Evolutionary conservation across 495 filamentous ascomycete genomes (phyloP), one percentile per base, ranked within the genome.

Genomic region (Lichenothelia convexa): DNA sequence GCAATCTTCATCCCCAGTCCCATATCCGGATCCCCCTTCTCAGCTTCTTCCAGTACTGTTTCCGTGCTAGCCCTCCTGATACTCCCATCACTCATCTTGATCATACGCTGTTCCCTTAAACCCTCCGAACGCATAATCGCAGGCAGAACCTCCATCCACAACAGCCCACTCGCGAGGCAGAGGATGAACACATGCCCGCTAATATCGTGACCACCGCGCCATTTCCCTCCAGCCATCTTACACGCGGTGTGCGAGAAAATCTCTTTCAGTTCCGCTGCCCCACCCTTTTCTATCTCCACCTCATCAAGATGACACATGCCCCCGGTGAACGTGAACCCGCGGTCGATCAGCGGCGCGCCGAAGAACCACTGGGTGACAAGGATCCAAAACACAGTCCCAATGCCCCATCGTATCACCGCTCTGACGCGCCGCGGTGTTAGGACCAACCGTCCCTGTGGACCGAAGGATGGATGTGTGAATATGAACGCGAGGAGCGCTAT

Each of bases 331-430:
- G 67, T 49, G 42, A 95, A 97, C 6, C 74, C 66, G 2, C 85
- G 69, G 54, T 97, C 89, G 44, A 94, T 89, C 9, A 95, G 60
- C 5, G 82, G 63, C 16, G 89, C 74, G 0, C 89, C 89, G 46
- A 97, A 93, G 53, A 76, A 94, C 89, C 87, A 94, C 62, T 93
- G 89, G 45, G 91, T 97, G 13, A 80, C 73, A 5, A 81, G 53
- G 3, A 43, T 58, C 67, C 83, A 95, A 78, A 80, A 89, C 57
- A 83, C 75, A 42, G 91, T 95, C n/a, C 78, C 71, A 8, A 78
- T 54, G 2, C 32, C 59, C 62, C 81, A 94, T 2, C 89, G 62
- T 7, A 74, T 29, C 5, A 57, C 27, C 0, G 75, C 80, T 26
- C 68, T 61, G 0, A 65, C 36, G 9, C 61, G 48, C n/a, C 52